Evolutionary conservation across 306 rosid genomes (phyloP).

Genomic region (Comarum palustre): DNA sequence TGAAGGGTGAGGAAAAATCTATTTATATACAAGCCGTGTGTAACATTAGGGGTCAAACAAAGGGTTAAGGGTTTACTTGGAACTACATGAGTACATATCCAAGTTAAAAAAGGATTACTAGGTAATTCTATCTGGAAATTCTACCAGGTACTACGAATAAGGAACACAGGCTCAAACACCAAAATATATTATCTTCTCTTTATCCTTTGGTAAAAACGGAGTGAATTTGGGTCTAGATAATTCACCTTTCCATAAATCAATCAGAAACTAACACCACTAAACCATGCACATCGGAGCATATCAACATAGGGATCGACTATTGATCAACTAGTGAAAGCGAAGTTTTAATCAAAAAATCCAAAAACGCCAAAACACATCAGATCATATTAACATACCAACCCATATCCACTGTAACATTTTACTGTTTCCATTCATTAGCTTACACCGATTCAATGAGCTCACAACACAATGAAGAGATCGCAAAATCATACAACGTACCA

Average conservation of each 20-base stretch:
- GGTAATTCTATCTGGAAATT: not conserved
- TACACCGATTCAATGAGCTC: not conserved
- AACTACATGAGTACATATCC: no score
- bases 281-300: not conserved
- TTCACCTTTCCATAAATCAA: no score
- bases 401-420: slow-evolving; percentile 10
- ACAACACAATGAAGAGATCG: slow-evolving; percentile 18
- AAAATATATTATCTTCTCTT: no score
- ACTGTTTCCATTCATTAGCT: slow-evolving; percentile 4
- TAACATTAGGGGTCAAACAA: no score
- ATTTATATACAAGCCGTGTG: no score
- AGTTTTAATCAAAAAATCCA: not conserved
- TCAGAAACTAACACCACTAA: not conserved
- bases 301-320: not conserved
- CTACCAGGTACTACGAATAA: not conserved
- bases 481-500: slow-evolving; percentile 35
- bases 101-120: not conserved
- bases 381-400: slow-evolving; percentile 25
- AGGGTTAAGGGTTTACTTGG: no score
- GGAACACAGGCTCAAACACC: no score
- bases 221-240: not conserved
- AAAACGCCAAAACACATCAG: not conserved
- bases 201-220: no score
- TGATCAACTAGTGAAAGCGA: not conserved
- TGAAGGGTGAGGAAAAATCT: no score